Evolutionary conservation across 257 asterid species (phyloP), one percentile per base, ranked within the genome.

Genomic region (Primulina huaijiensis): DNA sequence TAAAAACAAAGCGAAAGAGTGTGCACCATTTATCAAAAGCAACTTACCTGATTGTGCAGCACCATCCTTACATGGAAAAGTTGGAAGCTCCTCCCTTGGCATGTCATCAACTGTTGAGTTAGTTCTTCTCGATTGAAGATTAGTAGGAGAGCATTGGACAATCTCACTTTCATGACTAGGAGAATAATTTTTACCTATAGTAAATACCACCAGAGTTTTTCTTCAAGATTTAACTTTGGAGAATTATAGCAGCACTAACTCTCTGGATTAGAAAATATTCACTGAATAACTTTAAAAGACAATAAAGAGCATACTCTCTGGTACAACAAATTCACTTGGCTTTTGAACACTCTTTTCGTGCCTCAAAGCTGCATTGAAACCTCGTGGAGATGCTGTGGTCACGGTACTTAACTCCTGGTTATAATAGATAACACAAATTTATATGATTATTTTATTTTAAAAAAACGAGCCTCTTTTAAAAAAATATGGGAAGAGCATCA

Each of bases 1-100:
- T 43, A 43, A 68, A 69, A 56, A 60, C 38, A 25, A 19, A 65
- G 66, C 12, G 16, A 59, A 43, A 16, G 57, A 50, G 14, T 20
- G 65, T 62, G 63, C 68, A 75, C 72, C 58, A 17, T 58, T 23
- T 30, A 14, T 11, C 31, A 55, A 65, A 67, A 33, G 56, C 27
- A 69, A 72, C 60, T 66, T 74, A 90, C 96, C 99, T 76, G 97
- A 86, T 74, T 75, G 89, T 66, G 78, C 87, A 80, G 52, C 74
- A 69, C 82, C 87, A 30, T 83, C 83, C 40, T 89, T 81, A 82
- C 82, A 79, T 43, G 95, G 85, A 79, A 84, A 85, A 74, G 92
- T 91, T 33, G 95, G 92, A 73, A 85, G 79, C 71, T 87, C 94
- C 65, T 78, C 92, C 74, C 68, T 82, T 69, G 84, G 76, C 75